phyloP scores from a whole-genome alignment of 2,329 filamentous ascomycete species.

The Epichloe festucae region DNA sequence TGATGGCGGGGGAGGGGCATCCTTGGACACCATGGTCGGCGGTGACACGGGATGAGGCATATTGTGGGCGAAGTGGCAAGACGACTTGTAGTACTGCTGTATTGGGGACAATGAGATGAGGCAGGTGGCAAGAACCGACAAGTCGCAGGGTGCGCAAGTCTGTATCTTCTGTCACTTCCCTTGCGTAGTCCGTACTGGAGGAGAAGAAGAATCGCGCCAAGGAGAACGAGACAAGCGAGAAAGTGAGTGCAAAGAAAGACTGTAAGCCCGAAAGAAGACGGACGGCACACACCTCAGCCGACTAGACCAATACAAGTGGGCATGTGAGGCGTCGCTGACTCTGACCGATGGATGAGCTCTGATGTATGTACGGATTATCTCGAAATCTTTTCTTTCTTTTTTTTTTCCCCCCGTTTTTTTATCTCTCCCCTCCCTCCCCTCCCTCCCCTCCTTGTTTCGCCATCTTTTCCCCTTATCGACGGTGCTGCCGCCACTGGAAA shows the following conservation, averaged over 20 bases:
- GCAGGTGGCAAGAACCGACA: background rate
- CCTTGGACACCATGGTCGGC: constrained; percentile 34
- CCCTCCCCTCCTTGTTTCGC: background rate
- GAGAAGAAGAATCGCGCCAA: too few species aligned
- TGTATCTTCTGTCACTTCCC: too few species aligned
- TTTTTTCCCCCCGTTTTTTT: too few species aligned
- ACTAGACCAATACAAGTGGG: background rate
- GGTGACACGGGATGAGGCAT: constrained; percentile 39
- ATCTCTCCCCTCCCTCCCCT: too few species aligned
- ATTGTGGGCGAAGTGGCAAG: constrained; percentile 16
- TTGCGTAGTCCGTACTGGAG: too few species aligned
- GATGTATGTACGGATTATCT: too few species aligned
- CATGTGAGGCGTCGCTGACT: background rate
- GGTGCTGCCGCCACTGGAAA: background rate
- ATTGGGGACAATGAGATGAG: background rate
- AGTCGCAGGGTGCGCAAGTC: too few species aligned
- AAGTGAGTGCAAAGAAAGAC: background rate
- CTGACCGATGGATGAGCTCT: background rate
- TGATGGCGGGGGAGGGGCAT: constrained; percentile 43
- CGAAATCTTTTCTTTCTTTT: background rate
- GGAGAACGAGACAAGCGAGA: too few species aligned
- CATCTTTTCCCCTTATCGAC: background rate
- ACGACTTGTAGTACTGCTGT: too few species aligned
- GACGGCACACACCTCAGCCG: background rate
- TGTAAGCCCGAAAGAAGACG: background rate